Evolutionary conservation across 108 stramenopile species (phyloP).

Genomic region (Cylindrotheca closterium): DNA sequence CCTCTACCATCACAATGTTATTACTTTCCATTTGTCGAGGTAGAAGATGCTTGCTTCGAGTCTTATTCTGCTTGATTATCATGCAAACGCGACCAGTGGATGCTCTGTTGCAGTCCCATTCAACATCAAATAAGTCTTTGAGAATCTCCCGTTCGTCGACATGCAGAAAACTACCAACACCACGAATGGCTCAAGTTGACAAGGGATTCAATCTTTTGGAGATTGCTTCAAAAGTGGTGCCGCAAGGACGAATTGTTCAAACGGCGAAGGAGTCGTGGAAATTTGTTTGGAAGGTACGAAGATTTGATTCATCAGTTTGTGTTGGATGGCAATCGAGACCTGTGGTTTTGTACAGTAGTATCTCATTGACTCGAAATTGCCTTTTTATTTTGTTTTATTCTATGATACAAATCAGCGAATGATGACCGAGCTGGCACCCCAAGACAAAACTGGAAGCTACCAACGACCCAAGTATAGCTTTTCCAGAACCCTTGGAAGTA

Average conservation of each 20-base stretch:
- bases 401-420: conserved; percentile 23
- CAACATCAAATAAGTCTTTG: too few species aligned
- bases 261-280: conserved; percentile 56
- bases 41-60: too few species aligned
- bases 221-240: conserved; percentile 57
- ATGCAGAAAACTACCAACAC: neutral
- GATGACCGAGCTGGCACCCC: conserved; percentile 64
- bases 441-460: conserved; percentile 47
- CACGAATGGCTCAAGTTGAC: conserved; percentile 15
- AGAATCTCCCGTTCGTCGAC: neutral
- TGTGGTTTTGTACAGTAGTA: neutral
- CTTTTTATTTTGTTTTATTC: neutral
- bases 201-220: conserved; percentile 48
- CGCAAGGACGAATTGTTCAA: conserved; percentile 49
- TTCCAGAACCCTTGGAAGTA: conserved; percentile 7
- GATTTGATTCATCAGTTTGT: neutral
- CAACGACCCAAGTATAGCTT: conserved; percentile 52
- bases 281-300: conserved; percentile 36
- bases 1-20: too few species aligned
- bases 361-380: neutral
- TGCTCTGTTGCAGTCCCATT: too few species aligned
- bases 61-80: too few species aligned
- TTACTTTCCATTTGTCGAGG: conserved; percentile 14
- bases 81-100: too few species aligned
- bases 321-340: neutral